phyloP scores from a whole-genome alignment of 2,329 filamentous ascomycete genomes.

The Alternaria sp. region DNA sequence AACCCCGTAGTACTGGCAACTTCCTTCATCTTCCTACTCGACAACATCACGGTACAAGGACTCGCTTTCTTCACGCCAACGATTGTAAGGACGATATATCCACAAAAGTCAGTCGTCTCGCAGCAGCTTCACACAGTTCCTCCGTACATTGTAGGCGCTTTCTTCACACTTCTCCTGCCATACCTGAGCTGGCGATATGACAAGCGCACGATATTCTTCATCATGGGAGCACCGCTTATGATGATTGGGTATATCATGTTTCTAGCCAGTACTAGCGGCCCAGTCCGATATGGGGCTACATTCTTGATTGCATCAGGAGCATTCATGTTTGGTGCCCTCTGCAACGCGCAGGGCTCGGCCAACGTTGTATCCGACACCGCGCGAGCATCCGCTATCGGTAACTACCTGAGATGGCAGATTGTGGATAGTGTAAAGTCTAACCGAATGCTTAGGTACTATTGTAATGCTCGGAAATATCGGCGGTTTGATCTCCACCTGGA shows the following conservation, averaged over 20 bases:
- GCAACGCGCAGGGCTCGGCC: slow-evolving; percentile 72
- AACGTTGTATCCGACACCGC: slow-evolving; percentile 77
- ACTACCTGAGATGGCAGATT: background rate
- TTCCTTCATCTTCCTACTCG: slow-evolving; percentile 67
- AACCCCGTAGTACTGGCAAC: slow-evolving; percentile 68
- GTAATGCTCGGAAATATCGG: slow-evolving; percentile 80
- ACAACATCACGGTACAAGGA: slow-evolving; percentile 76
- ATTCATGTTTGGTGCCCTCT: slow-evolving; percentile 70
- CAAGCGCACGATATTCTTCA: slow-evolving; percentile 67
- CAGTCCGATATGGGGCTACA: slow-evolving; percentile 72
- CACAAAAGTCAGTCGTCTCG: slow-evolving; percentile 63
- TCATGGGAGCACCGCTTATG: slow-evolving; percentile 67
- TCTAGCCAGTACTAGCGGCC: slow-evolving; percentile 60
- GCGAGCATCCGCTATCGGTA: slow-evolving; percentile 68
- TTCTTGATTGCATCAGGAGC: slow-evolving; percentile 73
- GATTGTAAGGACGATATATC: slow-evolving; percentile 74
- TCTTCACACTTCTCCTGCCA: slow-evolving; percentile 70
- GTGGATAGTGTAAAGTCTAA: background rate
- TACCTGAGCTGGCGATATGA: slow-evolving; percentile 69
- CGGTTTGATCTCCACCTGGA: slow-evolving; percentile 72
- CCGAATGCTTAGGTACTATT: slow-evolving; percentile 56
- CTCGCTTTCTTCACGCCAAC: slow-evolving; percentile 75
- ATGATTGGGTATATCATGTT: slow-evolving; percentile 76
- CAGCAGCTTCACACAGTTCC: slow-evolving; percentile 77
- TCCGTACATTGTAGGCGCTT: slow-evolving; percentile 72